These are phyloP conservation scores for Entonaema liquescens DNA, from an alignment of 495 filamentous ascomycete species.

Conservation along the genomic window DNA sequence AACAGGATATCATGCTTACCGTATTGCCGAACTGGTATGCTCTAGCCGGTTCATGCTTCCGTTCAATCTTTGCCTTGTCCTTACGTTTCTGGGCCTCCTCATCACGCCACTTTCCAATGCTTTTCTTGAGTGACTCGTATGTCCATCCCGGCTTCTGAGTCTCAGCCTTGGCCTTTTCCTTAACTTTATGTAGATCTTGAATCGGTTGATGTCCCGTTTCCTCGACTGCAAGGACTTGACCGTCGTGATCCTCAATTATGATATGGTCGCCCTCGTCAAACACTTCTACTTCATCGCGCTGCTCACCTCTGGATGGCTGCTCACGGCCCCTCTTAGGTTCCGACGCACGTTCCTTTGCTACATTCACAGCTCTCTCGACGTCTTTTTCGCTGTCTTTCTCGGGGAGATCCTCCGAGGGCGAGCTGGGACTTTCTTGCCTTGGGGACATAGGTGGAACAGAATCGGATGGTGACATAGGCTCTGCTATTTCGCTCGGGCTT, in stretches of 20 bases:
- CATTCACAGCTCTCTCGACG: constrained; percentile 28
- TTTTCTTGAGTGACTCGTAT: constrained; percentile 54
- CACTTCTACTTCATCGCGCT: constrained; percentile 62
- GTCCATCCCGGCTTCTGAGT: constrained; percentile 55
- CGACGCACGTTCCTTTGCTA: constrained; percentile 38
- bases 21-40: constrained; percentile 97
- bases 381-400: constrained; percentile 35
- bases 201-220: constrained; percentile 37
- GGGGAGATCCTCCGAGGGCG: constrained; percentile 26
- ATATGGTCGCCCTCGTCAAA: constrained; percentile 87
- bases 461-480: constrained; percentile 40
- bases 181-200: constrained; percentile 18
- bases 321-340: constrained; percentile 44
- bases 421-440: constrained; percentile 41
- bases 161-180: constrained; percentile 42
- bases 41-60: constrained; percentile 70
- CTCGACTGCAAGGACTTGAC: constrained; percentile 74
- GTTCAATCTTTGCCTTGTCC: constrained; percentile 58
- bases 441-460: constrained; percentile 32
- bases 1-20: constrained; percentile 46
- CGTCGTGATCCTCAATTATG: constrained; percentile 86
- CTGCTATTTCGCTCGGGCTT: constrained; percentile 49
- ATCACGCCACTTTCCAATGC: constrained; percentile 63
- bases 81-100: constrained; percentile 68
- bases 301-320: constrained; percentile 33